These are phyloP conservation scores for Cetraspora pellucida DNA, from an alignment of 192 early-diverging fungal genomes.

Conservation along the genomic window DNA sequence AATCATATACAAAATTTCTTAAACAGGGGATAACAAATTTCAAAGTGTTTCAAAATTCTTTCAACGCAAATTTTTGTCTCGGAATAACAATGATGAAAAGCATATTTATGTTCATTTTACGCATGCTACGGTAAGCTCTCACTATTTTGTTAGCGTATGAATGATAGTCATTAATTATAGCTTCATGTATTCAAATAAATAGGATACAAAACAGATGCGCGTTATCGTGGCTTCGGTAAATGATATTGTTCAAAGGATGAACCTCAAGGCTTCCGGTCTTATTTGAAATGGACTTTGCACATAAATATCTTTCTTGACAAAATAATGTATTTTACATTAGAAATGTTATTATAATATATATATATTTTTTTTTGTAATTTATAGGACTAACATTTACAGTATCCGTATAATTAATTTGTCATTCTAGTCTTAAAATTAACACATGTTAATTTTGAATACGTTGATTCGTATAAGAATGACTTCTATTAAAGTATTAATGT, in stretches of 20 bases:
- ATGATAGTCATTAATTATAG: not conserved
- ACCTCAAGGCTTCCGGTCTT: constrained; percentile 51
- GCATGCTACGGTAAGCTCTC: constrained; percentile 49
- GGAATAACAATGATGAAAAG: constrained; percentile 48
- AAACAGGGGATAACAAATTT: constrained; percentile 45
- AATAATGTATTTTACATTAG: too few species aligned
- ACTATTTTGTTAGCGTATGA: not conserved
- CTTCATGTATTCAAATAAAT: not conserved
- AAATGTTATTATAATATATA: too few species aligned
- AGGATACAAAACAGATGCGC: constrained; percentile 59
- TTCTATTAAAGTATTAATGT: too few species aligned
- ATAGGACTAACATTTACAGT: too few species aligned
- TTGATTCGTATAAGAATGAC: too few species aligned
- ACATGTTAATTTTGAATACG: too few species aligned
- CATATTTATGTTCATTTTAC: constrained; percentile 54
- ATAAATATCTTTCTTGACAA: too few species aligned
- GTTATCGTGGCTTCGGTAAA: constrained; percentile 57
- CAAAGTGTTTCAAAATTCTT: constrained; percentile 50
- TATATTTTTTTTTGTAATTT: too few species aligned
- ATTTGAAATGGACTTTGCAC: constrained; percentile 34
- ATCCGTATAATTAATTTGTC: too few species aligned
- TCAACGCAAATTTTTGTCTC: constrained; percentile 47
- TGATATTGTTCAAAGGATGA: constrained; percentile 53
- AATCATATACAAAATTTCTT: not conserved
- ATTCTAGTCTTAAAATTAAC: too few species aligned